These are phyloP conservation scores for Mikania micrantha DNA, from an alignment of 129 eudicot species.

Conservation along the genomic window DNA sequence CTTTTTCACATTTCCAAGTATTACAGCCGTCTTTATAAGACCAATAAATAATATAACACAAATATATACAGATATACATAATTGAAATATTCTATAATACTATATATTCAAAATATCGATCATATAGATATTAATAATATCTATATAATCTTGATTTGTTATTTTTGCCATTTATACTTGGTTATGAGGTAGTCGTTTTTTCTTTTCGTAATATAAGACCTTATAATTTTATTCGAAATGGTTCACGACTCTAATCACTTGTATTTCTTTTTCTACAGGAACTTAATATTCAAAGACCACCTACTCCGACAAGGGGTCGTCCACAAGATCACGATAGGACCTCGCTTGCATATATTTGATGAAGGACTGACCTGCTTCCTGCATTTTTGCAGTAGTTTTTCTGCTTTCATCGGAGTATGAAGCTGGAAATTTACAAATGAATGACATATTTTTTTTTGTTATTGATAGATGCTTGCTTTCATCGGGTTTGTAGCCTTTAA, in stretches of 20 bases:
- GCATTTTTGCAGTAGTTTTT: conserved; percentile 2
- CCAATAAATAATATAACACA: too few relatives aligned
- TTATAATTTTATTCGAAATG: background rate
- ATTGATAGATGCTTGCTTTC: too few relatives aligned
- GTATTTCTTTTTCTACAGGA: conserved; percentile 30
- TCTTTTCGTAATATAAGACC: background rate
- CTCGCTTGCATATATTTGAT: conserved; percentile 86
- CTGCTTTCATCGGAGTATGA: background rate
- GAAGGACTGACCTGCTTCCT: background rate
- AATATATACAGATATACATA: too few relatives aligned
- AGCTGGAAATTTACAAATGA: background rate
- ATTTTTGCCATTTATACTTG: too few relatives aligned
- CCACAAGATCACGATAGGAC: conserved; percentile 85
- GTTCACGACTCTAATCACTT: background rate
- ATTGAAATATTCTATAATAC: too few relatives aligned
- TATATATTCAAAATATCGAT: too few relatives aligned
- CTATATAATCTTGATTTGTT: too few relatives aligned
- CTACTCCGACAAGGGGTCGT: conserved; percentile 93
- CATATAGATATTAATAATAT: too few relatives aligned
- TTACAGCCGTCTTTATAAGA: too few relatives aligned
- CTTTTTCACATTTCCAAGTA: background rate
- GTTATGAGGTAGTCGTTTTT: background rate
- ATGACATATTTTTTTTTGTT: background rate
- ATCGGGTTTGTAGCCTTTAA: conserved; percentile 15
- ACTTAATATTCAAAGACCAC: conserved; percentile 92